Evolutionary conservation across 1,284 basidiomycete species (phyloP), one percentile per base, ranked within the genome.

Genomic region (Apiotrichum montevideense): DNA sequence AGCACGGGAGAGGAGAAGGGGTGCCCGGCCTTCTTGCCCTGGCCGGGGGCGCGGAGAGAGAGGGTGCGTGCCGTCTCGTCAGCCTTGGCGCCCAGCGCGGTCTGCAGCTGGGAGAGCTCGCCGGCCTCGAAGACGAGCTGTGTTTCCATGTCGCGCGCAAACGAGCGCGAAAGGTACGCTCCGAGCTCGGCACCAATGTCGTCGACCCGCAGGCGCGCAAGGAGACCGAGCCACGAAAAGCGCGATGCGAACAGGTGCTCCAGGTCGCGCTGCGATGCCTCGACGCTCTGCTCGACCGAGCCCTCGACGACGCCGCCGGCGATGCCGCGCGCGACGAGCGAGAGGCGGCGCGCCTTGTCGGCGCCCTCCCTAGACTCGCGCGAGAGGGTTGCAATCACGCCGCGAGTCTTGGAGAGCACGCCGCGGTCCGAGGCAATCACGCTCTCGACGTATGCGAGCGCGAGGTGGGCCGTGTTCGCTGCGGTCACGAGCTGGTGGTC

Each of bases 91-190:
- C 81, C 78, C 10, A 87, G 70, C 1, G 77, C 63, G 3, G 73
- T 62, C 72, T 88, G 86, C 2, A 83, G 68, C 34, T 76, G 73
- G n/a, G 81, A 73, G n/a, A 89, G 76, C 51, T 82, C 79, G 13
- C 87, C 89, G 1, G 85, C 81, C 62, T 88, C 84, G 61, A 84
- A 82, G 15, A 86, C 80, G 39, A 90, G 79, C 87, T 90, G 80
- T 60, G 80, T 78, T 68, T 90, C 85, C 10, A 91, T 78, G 4
- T 82, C 82, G 59, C 75, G 78, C 57, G 84, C 87, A 83, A 87
- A 90, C 2, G 79, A 72, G 43, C 75, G 75, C 43, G 81, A 77
- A 7, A 88, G 72, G 41, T 83, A 81, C 11, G 78, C 65, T 1
- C 75, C 78, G 8, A 92, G 73, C 35, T 84, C 79, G 39, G 77